Base-by-base conservation (phyloP, 768 basidiomycete genomes). In the Mycena haematopus region DNA sequence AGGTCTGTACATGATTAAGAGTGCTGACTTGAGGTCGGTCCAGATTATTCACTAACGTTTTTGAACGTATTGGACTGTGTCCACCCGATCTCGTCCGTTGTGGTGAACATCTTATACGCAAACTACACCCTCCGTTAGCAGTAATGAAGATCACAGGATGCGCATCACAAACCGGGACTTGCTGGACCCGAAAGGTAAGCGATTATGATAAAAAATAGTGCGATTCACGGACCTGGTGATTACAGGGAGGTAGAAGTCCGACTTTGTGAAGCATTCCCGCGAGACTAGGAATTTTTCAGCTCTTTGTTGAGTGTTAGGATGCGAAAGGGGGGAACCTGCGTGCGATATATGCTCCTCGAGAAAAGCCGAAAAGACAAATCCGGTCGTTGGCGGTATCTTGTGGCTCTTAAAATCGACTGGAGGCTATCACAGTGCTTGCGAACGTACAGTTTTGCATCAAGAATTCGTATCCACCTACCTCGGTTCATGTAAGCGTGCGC, bases 341-440 rank as follows among this genome's bases (percentile, higher is more conserved):
- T 4, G 86, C 86, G 3, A 84, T 85, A 69, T 85, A 88, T 19
- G 86, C 85, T 15, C 88, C 88, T 40, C 88, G 27, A 19, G 47
- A 50, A 27, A 50, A 50, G 27, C 47, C 47, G 27, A 50, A 69
- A 1, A 70, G 46, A 51, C 66, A 71, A 44, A 71, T 71, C 29
- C 68, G 63, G 60, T 71, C 70, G 8, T 58, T 61, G 25, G 61
- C 76, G 4, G 74, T 69, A 58, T 85, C 84, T 85, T 14, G 36
- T 15, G 36, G 36, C 13, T 36, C 11, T 36, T 36, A 36, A 11
- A 31, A 31, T 31, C 8, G 11, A 36, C 2, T 2, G 13, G 36
- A 15, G 9, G 36, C 36, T 8, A 52, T n/a, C 33, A 15, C n/a
- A 24, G 35, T 31, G 21, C n/a, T n/a, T n/a, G 51, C 15, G 22